phyloP scores from a whole-genome alignment of 1,139 yeast genomes.

The Candida smagusa region DNA sequence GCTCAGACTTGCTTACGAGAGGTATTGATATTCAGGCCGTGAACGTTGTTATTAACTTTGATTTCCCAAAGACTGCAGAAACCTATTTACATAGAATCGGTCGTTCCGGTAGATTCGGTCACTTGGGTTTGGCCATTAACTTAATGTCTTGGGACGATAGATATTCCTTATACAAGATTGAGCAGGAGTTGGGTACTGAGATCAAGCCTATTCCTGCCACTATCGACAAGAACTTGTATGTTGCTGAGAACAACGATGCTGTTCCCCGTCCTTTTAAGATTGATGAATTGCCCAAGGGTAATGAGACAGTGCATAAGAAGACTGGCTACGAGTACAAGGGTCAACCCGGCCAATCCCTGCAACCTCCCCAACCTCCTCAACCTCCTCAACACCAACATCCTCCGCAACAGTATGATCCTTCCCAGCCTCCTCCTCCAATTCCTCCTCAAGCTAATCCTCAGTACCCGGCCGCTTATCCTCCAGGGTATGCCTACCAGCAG shows the following conservation, averaged over 20 bases:
- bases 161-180: constrained; percentile 88
- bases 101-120: constrained; percentile 99
- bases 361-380: constrained; percentile 14
- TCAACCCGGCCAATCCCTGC: constrained; percentile 22
- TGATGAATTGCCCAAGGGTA: constrained; percentile 58
- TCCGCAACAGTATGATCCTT: constrained; percentile 6
- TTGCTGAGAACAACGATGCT: constrained; percentile 71
- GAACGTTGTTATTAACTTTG: constrained; percentile 95
- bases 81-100: constrained; percentile 98
- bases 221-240: constrained; percentile 85
- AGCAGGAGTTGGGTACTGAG: constrained; percentile 96
- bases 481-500: constrained; percentile 22
- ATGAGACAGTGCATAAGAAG: constrained; percentile 34
- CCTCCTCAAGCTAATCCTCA: constrained; percentile 14
- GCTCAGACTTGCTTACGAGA: constrained; percentile 94
- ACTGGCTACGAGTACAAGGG: constrained; percentile 48
- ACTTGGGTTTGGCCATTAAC: constrained; percentile 95
- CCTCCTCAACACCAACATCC: constrained; percentile 14
- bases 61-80: constrained; percentile 97
- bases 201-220: constrained; percentile 92
- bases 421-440: constrained; percentile 9
- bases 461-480: constrained; percentile 16
- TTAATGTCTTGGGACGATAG: constrained; percentile 97
- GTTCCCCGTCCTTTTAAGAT: constrained; percentile 89
- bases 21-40: constrained; percentile 99